Percentiles rank a stretch among this genome's conserved stretches.
phyloP scores from a whole-genome alignment of 2,329 filamentous ascomycete genomes.

The Purpureocillium lavendulum region DNA sequence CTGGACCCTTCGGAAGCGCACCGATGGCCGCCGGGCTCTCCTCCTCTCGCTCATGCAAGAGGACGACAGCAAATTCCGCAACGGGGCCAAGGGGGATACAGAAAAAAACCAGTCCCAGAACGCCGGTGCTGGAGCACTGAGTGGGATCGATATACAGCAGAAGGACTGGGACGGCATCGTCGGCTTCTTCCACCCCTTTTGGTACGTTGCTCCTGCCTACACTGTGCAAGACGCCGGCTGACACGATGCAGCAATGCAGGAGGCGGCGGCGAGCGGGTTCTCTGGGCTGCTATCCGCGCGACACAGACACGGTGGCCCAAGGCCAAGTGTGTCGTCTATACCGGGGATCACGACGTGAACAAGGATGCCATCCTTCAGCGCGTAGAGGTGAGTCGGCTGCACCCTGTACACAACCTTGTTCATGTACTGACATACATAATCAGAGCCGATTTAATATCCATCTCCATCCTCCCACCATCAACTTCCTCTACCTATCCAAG shows the following conservation, averaged over 20 bases:
- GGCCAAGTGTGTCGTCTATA: constrained; percentile 88
- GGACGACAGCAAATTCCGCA: constrained; percentile 33
- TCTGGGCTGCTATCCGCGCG: constrained; percentile 90
- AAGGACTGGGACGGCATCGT: constrained; percentile 75
- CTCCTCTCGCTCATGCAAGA: constrained; percentile 45
- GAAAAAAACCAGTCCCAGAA: constrained; percentile 31
- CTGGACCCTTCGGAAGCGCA: constrained; percentile 54
- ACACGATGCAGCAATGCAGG: constrained; percentile 67
- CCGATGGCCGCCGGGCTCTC: constrained; percentile 50
- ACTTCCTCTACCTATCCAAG: constrained; percentile 86
- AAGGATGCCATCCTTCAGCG: constrained; percentile 71
- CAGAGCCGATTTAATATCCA: constrained; percentile 86
- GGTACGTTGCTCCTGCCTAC: constrained; percentile 42
- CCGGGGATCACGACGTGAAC: constrained; percentile 82
- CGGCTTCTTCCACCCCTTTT: constrained; percentile 97
- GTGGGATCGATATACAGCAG: constrained; percentile 26
- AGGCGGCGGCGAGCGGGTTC: constrained; percentile 87
- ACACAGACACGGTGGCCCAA: constrained; percentile 85
- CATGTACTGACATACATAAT: constrained; percentile 8
- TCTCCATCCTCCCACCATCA: constrained; percentile 72
- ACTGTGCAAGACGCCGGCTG: not conserved
- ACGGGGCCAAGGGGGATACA: constrained; percentile 31
- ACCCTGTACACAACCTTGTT: not conserved
- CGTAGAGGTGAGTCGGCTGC: constrained; percentile 50
- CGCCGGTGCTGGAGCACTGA: constrained; percentile 48